These are phyloP conservation scores for Lachnum nothofagi DNA, from an alignment of 2,329 filamentous ascomycete genomes.

Conservation along the genomic window DNA sequence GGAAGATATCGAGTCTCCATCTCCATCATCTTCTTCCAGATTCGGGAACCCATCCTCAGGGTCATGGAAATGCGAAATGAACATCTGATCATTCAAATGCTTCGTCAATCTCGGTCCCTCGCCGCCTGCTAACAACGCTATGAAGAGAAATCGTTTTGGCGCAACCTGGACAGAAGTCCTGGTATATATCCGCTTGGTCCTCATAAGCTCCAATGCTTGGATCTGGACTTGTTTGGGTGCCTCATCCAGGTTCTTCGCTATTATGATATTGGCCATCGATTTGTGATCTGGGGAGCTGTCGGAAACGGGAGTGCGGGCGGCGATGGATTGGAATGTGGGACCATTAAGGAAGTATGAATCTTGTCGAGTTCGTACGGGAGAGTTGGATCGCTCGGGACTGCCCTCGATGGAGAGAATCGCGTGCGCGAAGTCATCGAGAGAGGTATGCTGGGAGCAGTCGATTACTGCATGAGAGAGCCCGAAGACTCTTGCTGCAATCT, in stretches of 20 bases:
- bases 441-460: conserved; percentile 67
- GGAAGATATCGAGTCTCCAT: conserved; percentile 29
- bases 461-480: conserved; percentile 65
- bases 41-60: conserved; percentile 67
- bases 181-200: conserved; percentile 72
- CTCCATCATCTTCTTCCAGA: conserved; percentile 55
- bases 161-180: conserved; percentile 67
- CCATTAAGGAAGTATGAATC: conserved; percentile 32
- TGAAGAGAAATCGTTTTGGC: conserved; percentile 73
- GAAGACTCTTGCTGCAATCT: conserved; percentile 68
- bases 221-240: conserved; percentile 75
- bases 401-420: conserved; percentile 45
- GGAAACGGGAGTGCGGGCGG: conserved; percentile 30
- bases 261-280: conserved; percentile 72
- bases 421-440: conserved; percentile 74
- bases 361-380: conserved; percentile 27
- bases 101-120: conserved; percentile 46
- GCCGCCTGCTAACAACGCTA: conserved; percentile 61
- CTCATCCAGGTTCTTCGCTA: conserved; percentile 73
- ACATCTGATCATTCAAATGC: conserved; percentile 75
- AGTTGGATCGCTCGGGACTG: conserved; percentile 22
- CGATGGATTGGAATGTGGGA: conserved; percentile 26
- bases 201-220: conserved; percentile 72
- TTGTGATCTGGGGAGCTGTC: conserved; percentile 39
- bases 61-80: conserved; percentile 81